Conservation (phyloP, 2,329 filamentous ascomycete genomes). For the Fusarium udum region DNA sequence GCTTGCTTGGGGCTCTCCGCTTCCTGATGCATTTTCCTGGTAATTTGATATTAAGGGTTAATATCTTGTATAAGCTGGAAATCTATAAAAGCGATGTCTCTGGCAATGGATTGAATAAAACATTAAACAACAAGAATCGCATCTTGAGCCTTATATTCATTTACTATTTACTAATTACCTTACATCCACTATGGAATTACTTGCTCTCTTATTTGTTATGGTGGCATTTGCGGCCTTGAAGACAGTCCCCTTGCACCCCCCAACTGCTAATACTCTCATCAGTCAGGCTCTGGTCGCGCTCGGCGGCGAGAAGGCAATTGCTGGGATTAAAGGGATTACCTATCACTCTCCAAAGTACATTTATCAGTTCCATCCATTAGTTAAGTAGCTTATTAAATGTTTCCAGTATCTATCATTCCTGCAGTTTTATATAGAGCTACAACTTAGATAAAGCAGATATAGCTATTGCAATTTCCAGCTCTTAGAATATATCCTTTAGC, state of each 20-base stretch:
- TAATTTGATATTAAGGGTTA: fast-evolving
- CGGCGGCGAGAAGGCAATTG: neutral
- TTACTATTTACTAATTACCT: neutral
- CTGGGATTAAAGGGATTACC: neutral
- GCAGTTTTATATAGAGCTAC: neutral
- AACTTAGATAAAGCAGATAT: neutral
- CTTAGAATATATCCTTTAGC: neutral
- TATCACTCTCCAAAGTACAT: neutral
- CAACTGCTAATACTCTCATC: neutral
- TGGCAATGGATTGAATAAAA: neutral
- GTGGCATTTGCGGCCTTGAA: neutral
- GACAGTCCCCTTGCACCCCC: neutral
- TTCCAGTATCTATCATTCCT: neutral
- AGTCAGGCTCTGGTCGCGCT: neutral
- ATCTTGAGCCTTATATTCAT: neutral
- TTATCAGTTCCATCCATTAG: fast-evolving
- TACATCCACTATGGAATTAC: neutral
- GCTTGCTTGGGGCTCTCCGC: fast-evolving
- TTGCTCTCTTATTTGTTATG: neutral
- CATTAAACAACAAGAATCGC: neutral
- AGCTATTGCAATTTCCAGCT: neutral
- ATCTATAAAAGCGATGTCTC: neutral
- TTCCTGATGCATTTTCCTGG: neutral
- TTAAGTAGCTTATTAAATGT: neutral
- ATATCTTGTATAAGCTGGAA: fast-evolving